phyloP scores from a whole-genome alignment of 2,329 filamentous ascomycete species.

The Huntiella decipiens region DNA sequence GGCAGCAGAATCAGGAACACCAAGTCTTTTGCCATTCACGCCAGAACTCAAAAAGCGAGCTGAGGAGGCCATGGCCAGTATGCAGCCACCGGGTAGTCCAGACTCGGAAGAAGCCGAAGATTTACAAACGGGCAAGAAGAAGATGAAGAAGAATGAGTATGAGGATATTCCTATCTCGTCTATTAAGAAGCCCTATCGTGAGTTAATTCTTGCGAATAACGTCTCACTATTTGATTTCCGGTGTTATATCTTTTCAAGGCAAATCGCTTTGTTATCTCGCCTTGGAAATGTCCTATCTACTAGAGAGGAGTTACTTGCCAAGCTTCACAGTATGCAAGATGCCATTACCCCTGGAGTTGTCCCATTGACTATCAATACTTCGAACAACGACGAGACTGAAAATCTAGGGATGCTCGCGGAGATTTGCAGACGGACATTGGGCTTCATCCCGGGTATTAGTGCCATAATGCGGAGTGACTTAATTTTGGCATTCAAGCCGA shows the following conservation, averaged over 20 bases:
- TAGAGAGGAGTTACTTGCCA: conserved; percentile 40
- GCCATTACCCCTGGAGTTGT: conserved; percentile 35
- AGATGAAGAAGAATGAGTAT: conserved; percentile 16
- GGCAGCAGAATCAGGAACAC: conserved; percentile 38
- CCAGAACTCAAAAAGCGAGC: conserved; percentile 49
- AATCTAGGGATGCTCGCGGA: conserved; percentile 69
- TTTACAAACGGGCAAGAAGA: conserved; percentile 24
- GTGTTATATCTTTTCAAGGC: conserved; percentile 80
- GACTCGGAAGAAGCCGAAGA: conserved; percentile 29
- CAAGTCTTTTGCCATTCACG: conserved; percentile 50
- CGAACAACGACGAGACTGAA: conserved; percentile 39
- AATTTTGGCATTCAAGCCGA: conserved; percentile 34
- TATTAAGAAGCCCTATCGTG: conserved; percentile 64
- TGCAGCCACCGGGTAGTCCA: no score
- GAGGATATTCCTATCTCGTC: conserved; percentile 40
- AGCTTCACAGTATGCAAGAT: conserved; percentile 43
- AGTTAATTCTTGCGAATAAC: conserved; percentile 81
- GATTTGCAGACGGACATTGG: conserved; percentile 61
- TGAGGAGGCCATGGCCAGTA: conserved; percentile 16
- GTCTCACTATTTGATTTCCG: conserved; percentile 93
- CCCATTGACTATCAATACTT: conserved; percentile 17
- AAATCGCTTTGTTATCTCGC: conserved; percentile 63
- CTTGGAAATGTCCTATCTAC: conserved; percentile 57
- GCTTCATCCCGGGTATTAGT: conserved; percentile 67
- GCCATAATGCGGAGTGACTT: conserved; percentile 67